A percentile compares a stretch with the other conserved stretches of the same genome.
Evolutionary conservation across 2,329 filamentous ascomycete species (phyloP).

Genomic region (Ophiostoma australiae): DNA sequence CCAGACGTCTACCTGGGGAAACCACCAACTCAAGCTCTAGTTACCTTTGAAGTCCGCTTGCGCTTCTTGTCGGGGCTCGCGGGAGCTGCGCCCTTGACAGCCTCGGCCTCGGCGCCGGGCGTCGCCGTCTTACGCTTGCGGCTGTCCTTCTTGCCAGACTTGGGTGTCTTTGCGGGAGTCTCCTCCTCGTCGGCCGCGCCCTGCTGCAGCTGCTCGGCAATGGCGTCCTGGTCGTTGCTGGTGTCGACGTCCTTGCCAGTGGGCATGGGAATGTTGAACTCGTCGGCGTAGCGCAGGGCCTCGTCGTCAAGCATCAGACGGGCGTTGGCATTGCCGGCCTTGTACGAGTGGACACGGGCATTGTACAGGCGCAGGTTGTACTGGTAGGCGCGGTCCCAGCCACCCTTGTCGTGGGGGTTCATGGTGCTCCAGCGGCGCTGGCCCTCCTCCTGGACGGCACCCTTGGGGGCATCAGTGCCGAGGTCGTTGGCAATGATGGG

Average conservation of each 20-base stretch:
- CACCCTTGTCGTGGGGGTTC: constrained; percentile 64
- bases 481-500: constrained; percentile 76
- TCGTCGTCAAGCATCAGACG: constrained; percentile 59
- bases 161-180: constrained; percentile 52
- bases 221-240: constrained; percentile 51
- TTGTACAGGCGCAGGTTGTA: constrained; percentile 64
- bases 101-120: constrained; percentile 43
- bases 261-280: constrained; percentile 51
- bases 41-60: constrained; percentile 54
- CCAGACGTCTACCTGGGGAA: not conserved
- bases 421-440: constrained; percentile 81
- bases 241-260: constrained; percentile 43
- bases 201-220: constrained; percentile 55
- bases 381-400: constrained; percentile 63
- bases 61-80: constrained; percentile 60
- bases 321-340: constrained; percentile 53
- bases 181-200: constrained; percentile 42
- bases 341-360: constrained; percentile 60
- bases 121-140: constrained; percentile 55
- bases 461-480: constrained; percentile 69
- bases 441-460: constrained; percentile 81
- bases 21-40: constrained; percentile 51
- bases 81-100: constrained; percentile 39
- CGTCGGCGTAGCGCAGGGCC: constrained; percentile 56
- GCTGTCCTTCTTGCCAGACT: constrained; percentile 45